phyloP scores from a whole-genome alignment of 2,329 filamentous ascomycete species.

The Endothia cerciana region DNA sequence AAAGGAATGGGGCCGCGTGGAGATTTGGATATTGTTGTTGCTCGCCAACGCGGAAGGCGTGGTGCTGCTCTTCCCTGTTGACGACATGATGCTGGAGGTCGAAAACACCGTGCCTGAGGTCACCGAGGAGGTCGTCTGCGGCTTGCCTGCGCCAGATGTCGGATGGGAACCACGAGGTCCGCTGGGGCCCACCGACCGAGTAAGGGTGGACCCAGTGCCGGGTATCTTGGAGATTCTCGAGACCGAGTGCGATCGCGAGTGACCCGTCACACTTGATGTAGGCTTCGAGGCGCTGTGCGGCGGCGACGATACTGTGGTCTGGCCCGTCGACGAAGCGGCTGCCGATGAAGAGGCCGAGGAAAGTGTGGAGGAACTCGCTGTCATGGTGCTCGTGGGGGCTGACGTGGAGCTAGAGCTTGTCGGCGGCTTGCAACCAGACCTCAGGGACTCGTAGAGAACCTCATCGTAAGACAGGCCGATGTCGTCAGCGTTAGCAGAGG shows the following conservation, averaged over 20 bases:
- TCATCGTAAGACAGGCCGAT: conserved; percentile 33
- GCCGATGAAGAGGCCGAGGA: neutral
- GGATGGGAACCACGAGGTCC: neutral
- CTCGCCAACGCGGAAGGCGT: no score
- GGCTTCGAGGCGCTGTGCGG: conserved; percentile 4
- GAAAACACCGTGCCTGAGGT: no score
- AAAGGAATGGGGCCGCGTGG: conserved; percentile 14
- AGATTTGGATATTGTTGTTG: no score
- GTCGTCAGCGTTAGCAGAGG: conserved; percentile 29
- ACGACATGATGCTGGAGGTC: neutral
- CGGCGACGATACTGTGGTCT: neutral
- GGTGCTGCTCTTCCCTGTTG: conserved; percentile 1
- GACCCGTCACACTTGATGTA: neutral
- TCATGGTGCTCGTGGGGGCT: neutral
- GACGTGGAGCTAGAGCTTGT: conserved; percentile 26
- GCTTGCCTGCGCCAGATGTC: neutral
- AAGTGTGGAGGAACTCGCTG: neutral
- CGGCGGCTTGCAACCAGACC: conserved; percentile 18
- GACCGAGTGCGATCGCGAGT: conserved; percentile 2
- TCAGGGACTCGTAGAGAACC: conserved; percentile 32
- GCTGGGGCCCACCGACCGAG: neutral
- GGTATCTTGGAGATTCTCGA: neutral
- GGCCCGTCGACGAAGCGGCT: neutral
- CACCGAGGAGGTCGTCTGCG: no score
- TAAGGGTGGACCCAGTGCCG: neutral